Base-by-base conservation (phyloP, 2,329 filamentous ascomycete species). In the Xylaria sp. region DNA sequence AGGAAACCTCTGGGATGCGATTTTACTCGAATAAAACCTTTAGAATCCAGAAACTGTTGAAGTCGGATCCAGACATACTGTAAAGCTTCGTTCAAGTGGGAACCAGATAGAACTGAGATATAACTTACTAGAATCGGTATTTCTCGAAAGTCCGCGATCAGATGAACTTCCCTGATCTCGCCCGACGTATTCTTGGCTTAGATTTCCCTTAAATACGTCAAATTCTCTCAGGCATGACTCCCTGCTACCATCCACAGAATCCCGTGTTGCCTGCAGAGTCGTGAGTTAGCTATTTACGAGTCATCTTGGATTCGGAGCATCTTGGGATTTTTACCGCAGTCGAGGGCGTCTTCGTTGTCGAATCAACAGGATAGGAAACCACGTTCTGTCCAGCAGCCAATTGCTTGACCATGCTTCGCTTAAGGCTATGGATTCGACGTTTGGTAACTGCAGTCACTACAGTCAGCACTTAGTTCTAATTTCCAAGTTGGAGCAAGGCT, bases 321-420 rank as follows among this genome's bases (percentile, higher is more conserved):
- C 8, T 56, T 31, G 25, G 23, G 15, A 51, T 33, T 67, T 63
- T 36, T 67, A 71, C 71, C n/a, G 28, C 31, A 43, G 41, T 33
- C 25, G 69, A 68, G 49, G 18, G 20, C 15, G 52, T 41, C 51
- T 55, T 60, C 36, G 57, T 64, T 61, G 57, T 71, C 57, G 68
- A 71, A 62, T 58, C 63, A 55, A 48, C 54, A 52, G 66, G 28
- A 61, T 67, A 63, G 25, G 55, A 63, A 49, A 67, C 36, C 28
- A 33, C 65, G 52, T 69, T 72, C 54, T 68, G 74, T 55, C 52
- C 68, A 64, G 64, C 41, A 59, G 74, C 65, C 64, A 66, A 74
- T 65, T 68, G 67, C 70, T 75, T 77, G 72, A 75, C 72, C 71
- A 76, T 76, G 69, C 75, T 75, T 72, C 72, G 75, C 72, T 72